Percentiles rank a stretch among this genome's conserved stretches.
phyloP scores from a whole-genome alignment of 495 filamentous ascomycete genomes.

The Penicillium parvum region DNA sequence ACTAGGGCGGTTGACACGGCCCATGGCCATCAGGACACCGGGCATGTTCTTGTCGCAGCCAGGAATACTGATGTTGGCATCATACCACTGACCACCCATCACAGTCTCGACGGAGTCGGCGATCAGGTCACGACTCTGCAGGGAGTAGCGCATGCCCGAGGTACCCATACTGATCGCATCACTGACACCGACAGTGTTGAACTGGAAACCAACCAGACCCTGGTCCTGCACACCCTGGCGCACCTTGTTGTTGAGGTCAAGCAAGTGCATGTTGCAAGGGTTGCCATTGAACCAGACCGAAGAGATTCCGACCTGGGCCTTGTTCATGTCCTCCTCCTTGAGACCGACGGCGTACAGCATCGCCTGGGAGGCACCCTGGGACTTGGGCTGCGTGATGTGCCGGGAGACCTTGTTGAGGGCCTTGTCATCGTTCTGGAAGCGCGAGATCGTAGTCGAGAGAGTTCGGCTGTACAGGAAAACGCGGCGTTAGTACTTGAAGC shows the following conservation, averaged over 20 bases:
- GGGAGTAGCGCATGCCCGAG: conserved; percentile 82
- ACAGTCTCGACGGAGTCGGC: conserved; percentile 98
- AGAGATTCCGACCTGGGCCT: conserved; percentile 94
- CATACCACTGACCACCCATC: conserved; percentile 99
- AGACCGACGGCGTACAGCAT: conserved; percentile 97
- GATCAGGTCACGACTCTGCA: conserved; percentile 93
- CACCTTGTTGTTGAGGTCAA: conserved; percentile 79
- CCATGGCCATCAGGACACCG: conserved; percentile 97
- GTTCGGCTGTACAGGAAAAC: conserved; percentile 33
- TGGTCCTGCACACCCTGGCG: conserved; percentile 79
- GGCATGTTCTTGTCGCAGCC: conserved; percentile 99
- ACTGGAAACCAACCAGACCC: conserved; percentile 79
- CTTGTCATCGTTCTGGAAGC: conserved; percentile 34
- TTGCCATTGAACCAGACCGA: conserved; percentile 88
- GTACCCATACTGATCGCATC: conserved; percentile 57
- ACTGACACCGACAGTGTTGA: conserved; percentile 96
- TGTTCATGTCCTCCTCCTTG: conserved; percentile 77
- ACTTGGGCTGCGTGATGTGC: conserved; percentile 87
- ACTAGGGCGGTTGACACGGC: conserved; percentile 84
- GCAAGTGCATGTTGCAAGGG: conserved; percentile 98
- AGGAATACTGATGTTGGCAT: conserved; percentile 96
- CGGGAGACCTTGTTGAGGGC: conserved; percentile 76
- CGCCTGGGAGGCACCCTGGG: conserved; percentile 95
- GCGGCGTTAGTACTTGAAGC: conserved; percentile 10
- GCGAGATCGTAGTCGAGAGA: conserved; percentile 46